Percentiles rank a stretch among this genome's conserved stretches.
Evolutionary conservation across 192 early-diverging fungal species (phyloP).

Genomic region (Pecoramyces ruminantium): DNA sequence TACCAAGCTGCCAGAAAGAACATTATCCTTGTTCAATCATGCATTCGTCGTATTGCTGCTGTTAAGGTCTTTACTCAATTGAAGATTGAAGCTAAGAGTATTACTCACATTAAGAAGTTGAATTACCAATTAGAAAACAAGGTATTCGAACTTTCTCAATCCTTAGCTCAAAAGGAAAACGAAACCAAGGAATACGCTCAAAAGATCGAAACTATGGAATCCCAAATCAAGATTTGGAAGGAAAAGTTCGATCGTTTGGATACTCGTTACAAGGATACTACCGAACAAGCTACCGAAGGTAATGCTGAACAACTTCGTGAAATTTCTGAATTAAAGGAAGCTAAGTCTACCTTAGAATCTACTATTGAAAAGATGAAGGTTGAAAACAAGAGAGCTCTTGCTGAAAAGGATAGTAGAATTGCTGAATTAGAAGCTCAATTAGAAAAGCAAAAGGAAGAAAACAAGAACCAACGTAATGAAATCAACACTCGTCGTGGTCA

Average conservation of each 20-base stretch:
- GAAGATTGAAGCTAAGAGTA: conserved; percentile 72
- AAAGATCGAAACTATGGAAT: conserved; percentile 39
- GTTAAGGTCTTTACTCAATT: conserved; percentile 44
- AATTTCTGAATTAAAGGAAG: too few species aligned
- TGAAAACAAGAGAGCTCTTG: neutral
- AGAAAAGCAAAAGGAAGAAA: neutral
- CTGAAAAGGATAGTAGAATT: neutral
- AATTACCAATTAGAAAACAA: conserved; percentile 89
- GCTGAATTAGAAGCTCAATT: neutral
- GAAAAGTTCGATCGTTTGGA: conserved; percentile 55
- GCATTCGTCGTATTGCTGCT: conserved; percentile 57
- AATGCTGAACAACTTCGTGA: too few species aligned
- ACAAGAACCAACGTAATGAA: neutral
- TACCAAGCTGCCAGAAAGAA: conserved; percentile 29
- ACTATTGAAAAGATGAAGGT: neutral
- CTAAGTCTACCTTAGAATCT: too few species aligned
- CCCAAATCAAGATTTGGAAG: conserved; percentile 42
- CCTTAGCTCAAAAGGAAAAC: conserved; percentile 41
- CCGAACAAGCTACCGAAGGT: too few species aligned
- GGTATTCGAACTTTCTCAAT: conserved; percentile 84
- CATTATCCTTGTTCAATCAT: conserved; percentile 67
- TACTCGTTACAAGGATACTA: neutral
- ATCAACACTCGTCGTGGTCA: neutral
- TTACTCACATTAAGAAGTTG: conserved; percentile 85
- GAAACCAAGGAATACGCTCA: conserved; percentile 44